Evolutionary conservation across 768 basidiomycete species (phyloP), one percentile per base, ranked within the genome.

Genomic region (Kwoniella europaea): DNA sequence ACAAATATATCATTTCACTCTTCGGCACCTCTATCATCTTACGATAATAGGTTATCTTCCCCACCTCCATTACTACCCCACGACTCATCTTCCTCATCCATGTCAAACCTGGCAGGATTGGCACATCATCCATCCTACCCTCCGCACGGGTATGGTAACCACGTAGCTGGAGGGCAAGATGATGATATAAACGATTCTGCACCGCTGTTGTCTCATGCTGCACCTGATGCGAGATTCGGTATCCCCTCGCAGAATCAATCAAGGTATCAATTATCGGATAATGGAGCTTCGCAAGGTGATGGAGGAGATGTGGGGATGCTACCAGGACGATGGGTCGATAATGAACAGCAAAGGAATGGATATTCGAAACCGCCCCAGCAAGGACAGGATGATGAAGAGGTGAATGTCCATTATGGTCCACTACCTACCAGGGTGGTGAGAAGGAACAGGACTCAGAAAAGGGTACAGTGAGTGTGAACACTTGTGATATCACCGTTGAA

Each of bases 391-490:
- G 75, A 80, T 16, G 82, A 84, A 63, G 80, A 78, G 22, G 74
- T 68, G 27, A 84, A 82, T 66, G 76, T 85, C 4, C 93, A 95
- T 82, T 96, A 93, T 83, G 94, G 94, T 4, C 92, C 93, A 16
- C 91, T 92, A 1, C 94, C 94, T 7, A 84, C 88, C 29, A 92
- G 93, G 50, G 89, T 92, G 35, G 84, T 89, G 44, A 88, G 94
- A 62, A 86, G 94, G 68, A 89, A 91, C 86, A 96, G 95, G 84
- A 98, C 95, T 0, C 94, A 89, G 85, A 92, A 92, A 81, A 88
- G 90, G 20, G 91, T 97, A 18, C 90, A 90, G 72, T 91, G 74
- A 86, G 89, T 88, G 18, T 24, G 4, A 24, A 10, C 29, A 22
- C 59, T 29, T 29, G 1, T 56, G 3, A 3, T 27, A 27, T 27